Base-by-base conservation (phyloP, 495 filamentous ascomycete genomes). In the Lasiosphaeriaceae sp. region DNA sequence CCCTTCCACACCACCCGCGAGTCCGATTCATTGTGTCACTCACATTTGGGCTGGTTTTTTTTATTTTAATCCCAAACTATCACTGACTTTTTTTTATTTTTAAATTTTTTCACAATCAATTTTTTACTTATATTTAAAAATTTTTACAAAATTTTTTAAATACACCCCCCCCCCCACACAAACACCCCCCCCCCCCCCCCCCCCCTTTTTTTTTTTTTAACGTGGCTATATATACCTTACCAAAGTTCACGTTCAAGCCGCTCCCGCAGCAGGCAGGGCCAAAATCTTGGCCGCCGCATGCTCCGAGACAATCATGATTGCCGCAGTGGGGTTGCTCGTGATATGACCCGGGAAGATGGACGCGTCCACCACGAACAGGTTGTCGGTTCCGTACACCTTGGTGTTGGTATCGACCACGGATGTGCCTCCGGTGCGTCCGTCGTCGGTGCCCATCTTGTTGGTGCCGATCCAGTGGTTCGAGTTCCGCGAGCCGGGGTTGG, bases 361-460 rank as follows among this genome's bases (percentile, higher is more conserved):
- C 12, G 77, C 82, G 57, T 85, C 82, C 22, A 85, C 76, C 20
- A 85, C 80, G 62, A 82, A 82, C 56, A 89, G 69, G 70, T 87
- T 88, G 59, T 86, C 80, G 8, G 79, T 87, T 51, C 86, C 86
- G 53, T 88, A 89, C 47, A 88, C 85, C 72, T 86, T 83, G 56
- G 83, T 79, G 74, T 87, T 78, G 22, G 73, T 67, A 57, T 89
- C 86, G 20, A 89, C 85, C 24, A 89, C 86, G 7, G 75, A 60
- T 16, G 83, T 84, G 47, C 86, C 86, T 44, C 75, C 72, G 19
- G 71, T 75, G 24, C 83, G 78, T 24, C 86, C 86, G 59, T 85
- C 82, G 61, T 89, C 83, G 11, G 72, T 73, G 46, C 86, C 86
- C 62, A 90, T 74, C 73, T 86, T 88, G 50, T 65, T 66, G 11